Evolutionary conservation across 148 eudicot genomes (phyloP), one percentile per base, ranked within the genome.

Genomic region (Rhododendron simsii): DNA sequence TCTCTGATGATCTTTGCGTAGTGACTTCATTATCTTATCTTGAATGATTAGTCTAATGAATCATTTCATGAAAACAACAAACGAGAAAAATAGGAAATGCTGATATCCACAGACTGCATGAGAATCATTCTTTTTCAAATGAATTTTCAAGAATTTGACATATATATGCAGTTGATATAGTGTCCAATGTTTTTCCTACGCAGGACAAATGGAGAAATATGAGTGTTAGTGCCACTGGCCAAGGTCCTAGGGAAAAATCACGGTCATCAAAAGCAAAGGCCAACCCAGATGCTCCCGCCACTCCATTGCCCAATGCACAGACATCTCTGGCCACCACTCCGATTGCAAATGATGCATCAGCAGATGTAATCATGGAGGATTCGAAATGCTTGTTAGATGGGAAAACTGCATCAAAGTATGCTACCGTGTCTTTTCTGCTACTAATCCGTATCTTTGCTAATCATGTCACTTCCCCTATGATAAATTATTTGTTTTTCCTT

Each of bases 121-220:
- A 84, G 21, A 48, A 21, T 33, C 6, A 21, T 61, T 9, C 11
- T 15, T 35, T 33, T 71, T 51, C 33, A 11, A 37, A 33, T 53
- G 81, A 33, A 35, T 33, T 51, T 84, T 39, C n/a, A 23, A 26
- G 30, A 69, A 26, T 47, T 47, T 67, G 5, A 28, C 41, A 14
- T 23, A 44, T 84, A n/a, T 63, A 83, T 83, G 11, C 45, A 39
- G 44, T n/a, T n/a, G 18, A 23, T 65, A 26, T 75, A 18, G 78
- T 47, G 28, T 78, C 28, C 28, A 78, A 23, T 84, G 74, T 84
- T 85, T 88, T 80, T 18, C 85, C 80, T 82, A 8, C 33, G 50
- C 88, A 96, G 99, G 99, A 96, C 89, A 96, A 96, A 92, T 96
- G 99, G 99, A 89, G 99, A 80, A 96, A 96, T 87, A 93, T 96